Evolutionary conservation across 495 filamentous ascomycete species (phyloP).

Genomic region (Lentithecium fluviatile): DNA sequence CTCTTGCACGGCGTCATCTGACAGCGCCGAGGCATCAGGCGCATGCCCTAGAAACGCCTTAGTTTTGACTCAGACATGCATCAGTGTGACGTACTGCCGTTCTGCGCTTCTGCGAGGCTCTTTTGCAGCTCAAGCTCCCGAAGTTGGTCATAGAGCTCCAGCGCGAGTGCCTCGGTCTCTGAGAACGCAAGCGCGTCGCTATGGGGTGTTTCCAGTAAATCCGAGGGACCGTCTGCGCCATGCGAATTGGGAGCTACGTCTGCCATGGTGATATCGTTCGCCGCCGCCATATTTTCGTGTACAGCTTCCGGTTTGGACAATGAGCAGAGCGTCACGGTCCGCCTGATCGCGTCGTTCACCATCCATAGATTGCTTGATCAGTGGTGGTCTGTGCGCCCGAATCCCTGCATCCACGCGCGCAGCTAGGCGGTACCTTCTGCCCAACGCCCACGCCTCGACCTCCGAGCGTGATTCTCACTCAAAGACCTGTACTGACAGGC

Average conservation of each 20-base stretch:
- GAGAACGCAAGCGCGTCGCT: conserved; percentile 56
- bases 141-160: conserved; percentile 67
- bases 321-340: not conserved
- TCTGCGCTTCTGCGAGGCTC: conserved; percentile 60
- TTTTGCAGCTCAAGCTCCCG: conserved; percentile 70
- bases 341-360: not conserved
- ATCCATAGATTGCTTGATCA: not conserved
- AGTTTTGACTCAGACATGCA: not conserved
- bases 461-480: not conserved
- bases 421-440: conserved; percentile 14
- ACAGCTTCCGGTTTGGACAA: not conserved
- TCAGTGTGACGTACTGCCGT: conserved; percentile 6
- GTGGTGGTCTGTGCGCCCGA: conserved; percentile 3
- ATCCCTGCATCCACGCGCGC: conserved; percentile 15
- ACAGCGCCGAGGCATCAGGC: conserved; percentile 27
- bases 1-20: conserved; percentile 43
- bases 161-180: conserved; percentile 58
- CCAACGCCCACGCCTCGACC: conserved; percentile 9
- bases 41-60: conserved; percentile 18
- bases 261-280: conserved; percentile 15
- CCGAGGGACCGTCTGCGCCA: conserved; percentile 10
- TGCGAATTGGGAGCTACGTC: not conserved
- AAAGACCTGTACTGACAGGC: conserved; percentile 6
- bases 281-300: conserved; percentile 2
- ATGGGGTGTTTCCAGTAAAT: conserved; percentile 27